Evolutionary conservation across 2,329 filamentous ascomycete species (phyloP).

Genomic region (Diaporthe citriasiana): DNA sequence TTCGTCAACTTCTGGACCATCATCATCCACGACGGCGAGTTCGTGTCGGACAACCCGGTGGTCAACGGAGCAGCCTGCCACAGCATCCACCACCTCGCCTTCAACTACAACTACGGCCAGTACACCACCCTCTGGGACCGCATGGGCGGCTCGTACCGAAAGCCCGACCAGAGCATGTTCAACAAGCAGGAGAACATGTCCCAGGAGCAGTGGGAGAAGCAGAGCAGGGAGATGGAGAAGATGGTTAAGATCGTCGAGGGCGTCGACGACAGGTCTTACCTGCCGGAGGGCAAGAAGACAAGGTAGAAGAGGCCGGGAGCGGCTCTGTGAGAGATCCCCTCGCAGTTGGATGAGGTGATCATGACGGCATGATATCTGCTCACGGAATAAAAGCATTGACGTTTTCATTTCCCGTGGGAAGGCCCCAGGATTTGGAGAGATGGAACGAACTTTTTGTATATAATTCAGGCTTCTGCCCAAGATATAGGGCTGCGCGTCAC

Average conservation of each 20-base stretch:
- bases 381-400: neutral
- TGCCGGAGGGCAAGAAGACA: conserved; percentile 62
- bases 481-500: neutral
- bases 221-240: conserved; percentile 81
- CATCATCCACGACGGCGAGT: conserved; percentile 96
- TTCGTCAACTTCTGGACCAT: conserved; percentile 99
- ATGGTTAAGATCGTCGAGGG: conserved; percentile 80
- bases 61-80: conserved; percentile 97
- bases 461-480: conserved; percentile 20
- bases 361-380: too few species aligned
- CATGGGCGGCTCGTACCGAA: conserved; percentile 86
- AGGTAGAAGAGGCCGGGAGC: conserved; percentile 48
- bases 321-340: neutral
- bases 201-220: conserved; percentile 82
- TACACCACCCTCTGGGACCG: conserved; percentile 95
- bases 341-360: neutral
- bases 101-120: conserved; percentile 94
- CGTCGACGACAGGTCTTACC: conserved; percentile 65
- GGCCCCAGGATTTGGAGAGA: too few species aligned
- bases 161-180: conserved; percentile 89
- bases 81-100: conserved; percentile 89
- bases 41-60: conserved; percentile 89
- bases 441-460: neutral
- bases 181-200: conserved; percentile 88
- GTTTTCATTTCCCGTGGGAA: neutral